Base-by-base conservation (phyloP, 176 grass and related monocot species). In the Aechmea fasciata region DNA sequence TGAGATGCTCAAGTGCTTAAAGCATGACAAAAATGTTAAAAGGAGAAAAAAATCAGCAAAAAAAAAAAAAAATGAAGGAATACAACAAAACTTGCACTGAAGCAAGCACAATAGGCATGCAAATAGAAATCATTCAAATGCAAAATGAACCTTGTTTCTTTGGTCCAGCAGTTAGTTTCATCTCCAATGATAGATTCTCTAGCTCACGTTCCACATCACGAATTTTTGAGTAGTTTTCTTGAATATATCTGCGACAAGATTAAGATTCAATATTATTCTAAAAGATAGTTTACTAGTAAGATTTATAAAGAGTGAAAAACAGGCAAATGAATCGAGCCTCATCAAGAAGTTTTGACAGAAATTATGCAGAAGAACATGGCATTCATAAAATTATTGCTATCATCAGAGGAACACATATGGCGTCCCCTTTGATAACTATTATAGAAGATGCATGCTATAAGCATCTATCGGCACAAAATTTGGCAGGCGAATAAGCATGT, bases 161-260 rank as follows among this genome's bases (percentile, higher is more conserved):
- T 51, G 93, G 93, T 15, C 93, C 93, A 77, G 93, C 79, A 76
- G 93, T 96, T 15, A 92, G 71, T 80, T 96, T 96, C 77, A 96
- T 73, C 80, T 96, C 93, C 49, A 96, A 77, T 68, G 68, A 89
- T 65, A 96, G 81, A 78, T 52, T 79, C 57, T 96, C 93, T 66
- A 96, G 77, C 18, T 96, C 93, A 23, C 83, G 87, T 82, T 96
- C 93, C 62, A 96, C 93, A 83, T 90, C 89, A 69, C 89, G 83
- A 71, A 92, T 96, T 86, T 96, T 96, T 64, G 86, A 92, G 72
- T 96, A 96, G 65, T 96, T 96, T 69, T 96, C 93, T 57, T 92
- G 83, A 54, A 96, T 96, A 62, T 96, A 96, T 83, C 93, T 96
- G 71, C 62, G 13, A 68, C 47, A 48, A 19, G 12, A 69, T 51